These are phyloP conservation scores for Xylaria arbuscula DNA, from an alignment of 2,329 filamentous ascomycete species.

Conservation along the genomic window DNA sequence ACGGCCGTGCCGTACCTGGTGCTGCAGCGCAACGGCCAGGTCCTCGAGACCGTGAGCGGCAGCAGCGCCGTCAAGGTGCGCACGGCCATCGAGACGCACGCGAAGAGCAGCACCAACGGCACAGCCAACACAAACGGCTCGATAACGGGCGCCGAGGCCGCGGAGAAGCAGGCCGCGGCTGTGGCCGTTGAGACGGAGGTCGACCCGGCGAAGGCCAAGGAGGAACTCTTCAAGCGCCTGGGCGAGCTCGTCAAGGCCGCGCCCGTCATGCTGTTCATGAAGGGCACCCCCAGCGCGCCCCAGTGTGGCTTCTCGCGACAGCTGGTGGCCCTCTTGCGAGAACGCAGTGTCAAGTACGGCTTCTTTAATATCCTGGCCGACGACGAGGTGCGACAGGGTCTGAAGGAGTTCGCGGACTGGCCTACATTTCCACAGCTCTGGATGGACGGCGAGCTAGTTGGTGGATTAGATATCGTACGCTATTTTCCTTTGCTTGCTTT, in stretches of 20 bases:
- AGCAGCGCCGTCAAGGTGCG: conserved; percentile 89
- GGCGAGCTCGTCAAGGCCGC: conserved; percentile 91
- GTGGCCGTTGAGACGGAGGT: conserved; percentile 50
- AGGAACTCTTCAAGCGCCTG: conserved; percentile 85
- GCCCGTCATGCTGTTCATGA: conserved; percentile 99
- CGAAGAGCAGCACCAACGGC: conserved; percentile 59
- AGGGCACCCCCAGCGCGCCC: conserved; percentile 87
- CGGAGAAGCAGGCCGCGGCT: conserved; percentile 42
- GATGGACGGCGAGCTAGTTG: conserved; percentile 89
- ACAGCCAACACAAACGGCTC: conserved; percentile 52
- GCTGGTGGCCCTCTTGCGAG: conserved; percentile 84
- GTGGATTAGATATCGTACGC: conserved; percentile 94
- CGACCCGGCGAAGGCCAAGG: conserved; percentile 73
- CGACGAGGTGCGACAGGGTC: conserved; percentile 93
- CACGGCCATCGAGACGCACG: conserved; percentile 85
- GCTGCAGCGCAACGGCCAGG: conserved; percentile 77
- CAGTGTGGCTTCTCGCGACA: conserved; percentile 95
- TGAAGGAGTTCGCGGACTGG: conserved; percentile 99
- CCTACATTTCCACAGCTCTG: conserved; percentile 97
- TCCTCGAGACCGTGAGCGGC: conserved; percentile 87
- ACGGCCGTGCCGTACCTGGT: conserved; percentile 94
- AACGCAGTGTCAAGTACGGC: conserved; percentile 92
- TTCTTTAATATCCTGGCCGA: conserved; percentile 99
- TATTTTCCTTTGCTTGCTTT: conserved; percentile 10
- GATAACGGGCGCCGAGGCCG: conserved; percentile 39